A percentile compares a stretch with the other conserved stretches of the same genome.
Conservation (phyloP, 1,284 basidiomycete species). For the Trichosporon faecale region DNA sequence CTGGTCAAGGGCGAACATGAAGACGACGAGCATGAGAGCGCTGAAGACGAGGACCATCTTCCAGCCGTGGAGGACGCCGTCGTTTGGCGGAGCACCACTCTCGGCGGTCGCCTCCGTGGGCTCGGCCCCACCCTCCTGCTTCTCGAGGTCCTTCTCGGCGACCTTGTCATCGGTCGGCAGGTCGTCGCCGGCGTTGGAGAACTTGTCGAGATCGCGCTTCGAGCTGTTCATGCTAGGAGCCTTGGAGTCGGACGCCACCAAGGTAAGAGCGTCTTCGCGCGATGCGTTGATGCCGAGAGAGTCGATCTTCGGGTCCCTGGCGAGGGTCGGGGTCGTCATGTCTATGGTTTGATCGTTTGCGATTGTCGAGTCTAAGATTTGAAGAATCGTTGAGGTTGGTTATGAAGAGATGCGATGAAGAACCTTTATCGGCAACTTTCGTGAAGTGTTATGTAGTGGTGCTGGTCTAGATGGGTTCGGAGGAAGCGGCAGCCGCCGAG, state of each 20-base stretch:
- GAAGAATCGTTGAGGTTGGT: background rate
- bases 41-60: slow-evolving; percentile 40
- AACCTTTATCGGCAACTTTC: background rate
- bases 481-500: background rate
- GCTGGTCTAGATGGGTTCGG: background rate
- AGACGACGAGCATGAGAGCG: slow-evolving; percentile 43
- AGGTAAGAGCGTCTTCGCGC: background rate
- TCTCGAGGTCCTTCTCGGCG: background rate
- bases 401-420: background rate
- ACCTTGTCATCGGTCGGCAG: background rate
- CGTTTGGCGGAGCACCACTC: slow-evolving; percentile 13
- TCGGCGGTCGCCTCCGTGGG: background rate
- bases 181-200: background rate
- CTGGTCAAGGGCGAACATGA: slow-evolving; percentile 40
- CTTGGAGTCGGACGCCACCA: slow-evolving; percentile 6
- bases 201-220: background rate
- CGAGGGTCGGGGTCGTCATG: slow-evolving; percentile 1
- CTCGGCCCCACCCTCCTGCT: background rate
- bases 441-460: background rate
- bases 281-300: background rate
- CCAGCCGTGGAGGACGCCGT: slow-evolving; percentile 33
- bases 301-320: background rate
- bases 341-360: background rate
- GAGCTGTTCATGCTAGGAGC: slow-evolving; percentile 2
- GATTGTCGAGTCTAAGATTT: background rate